Base-by-base conservation (phyloP, 1,139 yeast genomes). In the Scheffersomyces lignicola region DNA sequence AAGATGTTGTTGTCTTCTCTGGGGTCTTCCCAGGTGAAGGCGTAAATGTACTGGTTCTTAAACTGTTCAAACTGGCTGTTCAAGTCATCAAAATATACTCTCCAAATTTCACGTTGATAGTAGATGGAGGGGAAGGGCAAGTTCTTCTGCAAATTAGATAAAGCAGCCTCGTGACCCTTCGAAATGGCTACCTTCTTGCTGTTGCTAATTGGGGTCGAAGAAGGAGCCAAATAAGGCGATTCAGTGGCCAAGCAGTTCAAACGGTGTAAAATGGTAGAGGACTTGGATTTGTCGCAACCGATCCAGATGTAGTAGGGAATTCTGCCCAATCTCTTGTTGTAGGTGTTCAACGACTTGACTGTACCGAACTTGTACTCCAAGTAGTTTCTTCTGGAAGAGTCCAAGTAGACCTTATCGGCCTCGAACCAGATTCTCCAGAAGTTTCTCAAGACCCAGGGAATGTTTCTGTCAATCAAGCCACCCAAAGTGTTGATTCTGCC, bases 1-100 rank as follows among this genome's bases (percentile, higher is more conserved):
- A 85, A 69, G 40, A 85, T 80, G 29, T 72, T 70, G 44, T 79
- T 75, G 59, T 85, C 95, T 59, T 83, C 94, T 39, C 84, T 73
- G 22, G 95, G 95, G 55, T 85, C 95, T 60, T 85, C 95, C 95
- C 95, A 85, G 7, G 94, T 85, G 60, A 85, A 85, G 3, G 95
- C 90, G 54, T 85, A 85, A 40, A 85, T 85, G 57, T 83, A 85
- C 60, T 84, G 89, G 54, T 83, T 73, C 40, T 75, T 78, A 65
- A 85, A 85, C 56, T 84, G 90, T 32, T 74, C 76, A 52, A 82
- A 82, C 49, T 74, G 75, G 8, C 83, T 78, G 49, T 78, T 78
- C 47, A 77, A 60, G 49, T 83, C 90, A 58, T 85, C 88, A 52
- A 80, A 85, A 60, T 80, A 85, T 26, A 84, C 89, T 52, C 95